phyloP scores from a whole-genome alignment of 2,329 filamentous ascomycete genomes.

The Colletotrichum coccodes region DNA sequence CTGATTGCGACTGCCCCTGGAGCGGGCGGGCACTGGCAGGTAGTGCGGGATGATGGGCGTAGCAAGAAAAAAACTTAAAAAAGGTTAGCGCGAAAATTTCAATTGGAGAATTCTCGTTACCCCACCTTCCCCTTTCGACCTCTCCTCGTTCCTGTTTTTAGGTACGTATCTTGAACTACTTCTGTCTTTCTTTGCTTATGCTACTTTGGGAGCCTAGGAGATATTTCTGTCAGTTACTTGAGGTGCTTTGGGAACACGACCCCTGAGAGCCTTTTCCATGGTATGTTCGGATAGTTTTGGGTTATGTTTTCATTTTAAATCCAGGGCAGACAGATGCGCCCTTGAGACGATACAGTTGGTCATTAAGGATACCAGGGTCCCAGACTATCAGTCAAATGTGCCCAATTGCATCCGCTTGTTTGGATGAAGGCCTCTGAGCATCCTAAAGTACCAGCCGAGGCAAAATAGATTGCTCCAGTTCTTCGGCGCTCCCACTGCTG shows the following conservation, averaged over 20 bases:
- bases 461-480: conserved; percentile 18
- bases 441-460: conserved; percentile 17
- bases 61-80: not conserved
- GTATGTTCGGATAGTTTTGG: no score
- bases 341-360: no score
- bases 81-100: conserved; percentile 26
- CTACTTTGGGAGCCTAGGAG: not conserved
- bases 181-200: not conserved
- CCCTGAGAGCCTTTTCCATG: no score
- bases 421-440: not conserved
- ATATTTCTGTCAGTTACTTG: no score
- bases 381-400: no score
- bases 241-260: no score
- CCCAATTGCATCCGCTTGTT: no score
- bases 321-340: no score
- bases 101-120: conserved; percentile 10
- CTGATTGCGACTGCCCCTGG: not conserved
- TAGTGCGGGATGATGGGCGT: conserved; percentile 11
- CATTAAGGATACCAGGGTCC: no score
- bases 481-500: conserved; percentile 36
- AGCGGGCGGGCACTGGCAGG: not conserved
- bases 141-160: not conserved
- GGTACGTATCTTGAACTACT: not conserved
- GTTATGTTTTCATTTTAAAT: no score
- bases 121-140: conserved; percentile 17